Evolutionary conservation across 1,284 basidiomycete genomes (phyloP).

Genomic region (Naganishia liquefaciens): DNA sequence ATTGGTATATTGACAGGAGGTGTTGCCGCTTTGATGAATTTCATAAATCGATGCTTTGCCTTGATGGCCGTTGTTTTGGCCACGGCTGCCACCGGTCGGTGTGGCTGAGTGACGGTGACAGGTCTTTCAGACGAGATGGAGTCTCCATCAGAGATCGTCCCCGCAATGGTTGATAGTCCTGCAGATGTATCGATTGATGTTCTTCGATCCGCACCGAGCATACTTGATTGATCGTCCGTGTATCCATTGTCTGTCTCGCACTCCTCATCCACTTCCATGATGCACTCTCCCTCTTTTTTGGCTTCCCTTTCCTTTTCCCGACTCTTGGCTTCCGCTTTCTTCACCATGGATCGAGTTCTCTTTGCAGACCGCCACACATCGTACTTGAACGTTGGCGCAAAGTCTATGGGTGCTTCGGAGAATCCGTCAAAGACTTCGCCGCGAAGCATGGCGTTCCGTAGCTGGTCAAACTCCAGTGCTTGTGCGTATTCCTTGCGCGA

Average conservation of each 20-base stretch:
- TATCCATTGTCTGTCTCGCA: conserved; percentile 37
- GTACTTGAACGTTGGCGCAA: conserved; percentile 59
- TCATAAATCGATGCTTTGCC: conserved; percentile 36
- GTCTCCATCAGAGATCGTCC: conserved; percentile 34
- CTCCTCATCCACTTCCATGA: conserved; percentile 34
- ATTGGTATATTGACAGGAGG: conserved; percentile 11
- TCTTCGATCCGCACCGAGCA: conserved; percentile 34
- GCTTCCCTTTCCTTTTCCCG: conserved; percentile 21
- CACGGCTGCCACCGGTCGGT: conserved; percentile 32
- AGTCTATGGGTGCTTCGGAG: conserved; percentile 55
- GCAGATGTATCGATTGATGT: conserved; percentile 45
- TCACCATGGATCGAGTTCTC: conserved; percentile 41
- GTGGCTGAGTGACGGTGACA: conserved; percentile 30
- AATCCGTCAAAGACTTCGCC: conserved; percentile 55
- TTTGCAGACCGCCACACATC: conserved; percentile 56
- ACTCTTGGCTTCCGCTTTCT: conserved; percentile 20
- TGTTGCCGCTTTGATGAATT: conserved; percentile 30
- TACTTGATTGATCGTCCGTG: conserved; percentile 36
- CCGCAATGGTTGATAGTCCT: conserved; percentile 38
- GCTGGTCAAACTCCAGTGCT: conserved; percentile 60
- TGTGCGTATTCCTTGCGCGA: conserved; percentile 56
- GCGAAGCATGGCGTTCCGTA: conserved; percentile 55
- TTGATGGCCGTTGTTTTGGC: conserved; percentile 36
- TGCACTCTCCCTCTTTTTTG: conserved; percentile 21
- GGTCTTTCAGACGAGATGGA: conserved; percentile 9